A percentile compares a stretch with the other conserved stretches of the same genome.
These are phyloP conservation scores for Enteropsectra breve DNA, from an alignment of 371 early-diverging fungal genomes.

Conservation along the genomic window DNA sequence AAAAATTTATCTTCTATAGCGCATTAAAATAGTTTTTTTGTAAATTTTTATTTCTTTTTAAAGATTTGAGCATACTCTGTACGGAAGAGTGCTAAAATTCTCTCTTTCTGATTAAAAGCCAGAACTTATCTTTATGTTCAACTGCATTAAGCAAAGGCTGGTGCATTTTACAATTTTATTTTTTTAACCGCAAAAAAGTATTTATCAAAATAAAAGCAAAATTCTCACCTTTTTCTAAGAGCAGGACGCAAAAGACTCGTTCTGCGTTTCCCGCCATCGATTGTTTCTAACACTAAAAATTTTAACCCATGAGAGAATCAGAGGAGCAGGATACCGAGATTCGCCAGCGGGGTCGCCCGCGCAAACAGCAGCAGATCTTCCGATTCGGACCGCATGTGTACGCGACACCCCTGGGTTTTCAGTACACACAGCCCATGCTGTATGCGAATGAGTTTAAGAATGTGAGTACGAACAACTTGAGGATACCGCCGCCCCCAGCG, in stretches of 20 bases:
- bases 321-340: neutral
- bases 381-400: constrained; percentile 36
- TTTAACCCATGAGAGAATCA: neutral
- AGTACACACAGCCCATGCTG: constrained; percentile 36
- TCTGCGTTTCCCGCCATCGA: no score
- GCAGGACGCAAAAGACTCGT: no score
- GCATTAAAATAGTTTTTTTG: neutral
- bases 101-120: neutral
- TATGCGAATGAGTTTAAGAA: constrained; percentile 17
- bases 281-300: no score
- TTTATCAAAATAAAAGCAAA: neutral
- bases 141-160: neutral
- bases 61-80: neutral
- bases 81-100: neutral
- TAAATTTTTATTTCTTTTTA: neutral
- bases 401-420: constrained; percentile 43
- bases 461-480: neutral
- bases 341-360: constrained; percentile 2
- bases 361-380: constrained; percentile 6
- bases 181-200: neutral
- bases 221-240: no score
- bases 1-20: neutral
- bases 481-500: neutral
- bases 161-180: neutral
- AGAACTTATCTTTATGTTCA: neutral